Conservation (phyloP, 768 basidiomycete species). For the Rhizopogon rudus region DNA sequence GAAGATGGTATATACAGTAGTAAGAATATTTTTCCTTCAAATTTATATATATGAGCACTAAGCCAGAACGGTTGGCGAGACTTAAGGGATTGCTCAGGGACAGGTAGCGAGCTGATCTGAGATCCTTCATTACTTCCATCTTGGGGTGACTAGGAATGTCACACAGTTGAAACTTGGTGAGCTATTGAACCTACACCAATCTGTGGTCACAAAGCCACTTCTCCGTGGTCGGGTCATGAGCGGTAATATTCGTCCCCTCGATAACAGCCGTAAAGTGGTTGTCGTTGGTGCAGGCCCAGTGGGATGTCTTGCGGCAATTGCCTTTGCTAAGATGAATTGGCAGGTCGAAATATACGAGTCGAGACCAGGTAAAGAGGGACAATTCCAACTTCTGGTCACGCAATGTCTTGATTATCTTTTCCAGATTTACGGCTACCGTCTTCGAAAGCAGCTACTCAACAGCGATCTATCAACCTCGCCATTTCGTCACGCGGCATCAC, state of each 20-base stretch:
- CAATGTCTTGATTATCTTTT: conserved; percentile 9
- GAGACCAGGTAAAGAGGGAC: conserved; percentile 54
- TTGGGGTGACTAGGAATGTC: conserved; percentile 4
- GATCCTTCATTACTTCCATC: conserved; percentile 15
- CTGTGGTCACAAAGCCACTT: background rate
- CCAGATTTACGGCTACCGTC: conserved; percentile 72
- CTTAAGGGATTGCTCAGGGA: background rate
- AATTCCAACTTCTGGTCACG: conserved; percentile 11
- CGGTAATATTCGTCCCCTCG: background rate
- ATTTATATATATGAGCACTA: too few relatives aligned
- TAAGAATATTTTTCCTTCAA: too few relatives aligned
- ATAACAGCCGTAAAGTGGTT: conserved; percentile 41
- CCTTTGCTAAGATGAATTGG: conserved; percentile 87
- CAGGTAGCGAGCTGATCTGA: conserved; percentile 8
- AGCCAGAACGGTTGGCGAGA: too few relatives aligned
- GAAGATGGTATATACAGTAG: too few relatives aligned
- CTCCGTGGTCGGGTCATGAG: conserved; percentile 9
- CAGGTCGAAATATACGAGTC: conserved; percentile 73
- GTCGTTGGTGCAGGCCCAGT: conserved; percentile 91
- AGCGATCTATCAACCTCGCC: conserved; percentile 94
- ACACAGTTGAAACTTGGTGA: background rate
- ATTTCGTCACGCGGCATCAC: conserved; percentile 92
- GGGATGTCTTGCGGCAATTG: conserved; percentile 85
- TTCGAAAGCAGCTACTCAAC: conserved; percentile 58
- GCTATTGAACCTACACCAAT: background rate